phyloP scores from a whole-genome alignment of 129 eudicot genomes.

The Flaveria bidentis region DNA sequence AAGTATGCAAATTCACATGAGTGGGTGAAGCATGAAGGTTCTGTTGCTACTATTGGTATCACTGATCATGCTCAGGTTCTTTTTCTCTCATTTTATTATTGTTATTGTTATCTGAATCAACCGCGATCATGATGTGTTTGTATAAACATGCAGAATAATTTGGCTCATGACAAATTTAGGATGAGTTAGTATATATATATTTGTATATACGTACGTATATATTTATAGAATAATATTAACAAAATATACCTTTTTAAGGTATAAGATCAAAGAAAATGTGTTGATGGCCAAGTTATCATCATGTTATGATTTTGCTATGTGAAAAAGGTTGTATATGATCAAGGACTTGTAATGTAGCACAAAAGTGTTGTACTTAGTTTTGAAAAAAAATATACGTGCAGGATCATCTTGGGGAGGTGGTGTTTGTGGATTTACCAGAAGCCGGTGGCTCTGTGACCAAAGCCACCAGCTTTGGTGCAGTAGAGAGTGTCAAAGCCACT shows the following conservation, averaged over 20 bases:
- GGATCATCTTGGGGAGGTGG: slow-evolving; percentile 98
- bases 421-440: slow-evolving; percentile 92
- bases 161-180: neutral
- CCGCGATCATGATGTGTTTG: no score
- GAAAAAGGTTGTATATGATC: no score
- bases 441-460: slow-evolving; percentile 48
- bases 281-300: neutral
- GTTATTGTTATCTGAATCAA: neutral
- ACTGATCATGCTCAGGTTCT: slow-evolving; percentile 96
- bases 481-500: slow-evolving; percentile 98
- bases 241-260: neutral
- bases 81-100: neutral
- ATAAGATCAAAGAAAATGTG: neutral
- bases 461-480: slow-evolving; percentile 71
- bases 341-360: slow-evolving; percentile 9
- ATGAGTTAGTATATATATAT: neutral
- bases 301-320: neutral
- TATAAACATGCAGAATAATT: no score
- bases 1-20: slow-evolving; percentile 93
- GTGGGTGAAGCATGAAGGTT: slow-evolving; percentile 98
- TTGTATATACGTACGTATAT: neutral
- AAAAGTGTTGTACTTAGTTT: neutral
- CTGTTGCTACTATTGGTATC: slow-evolving; percentile 91
- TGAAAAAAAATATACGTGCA: slow-evolving; percentile 26
- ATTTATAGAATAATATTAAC: neutral